These are phyloP conservation scores for Maudiozyma humilis DNA, from an alignment of 1,139 yeast genomes.

Conservation along the genomic window DNA sequence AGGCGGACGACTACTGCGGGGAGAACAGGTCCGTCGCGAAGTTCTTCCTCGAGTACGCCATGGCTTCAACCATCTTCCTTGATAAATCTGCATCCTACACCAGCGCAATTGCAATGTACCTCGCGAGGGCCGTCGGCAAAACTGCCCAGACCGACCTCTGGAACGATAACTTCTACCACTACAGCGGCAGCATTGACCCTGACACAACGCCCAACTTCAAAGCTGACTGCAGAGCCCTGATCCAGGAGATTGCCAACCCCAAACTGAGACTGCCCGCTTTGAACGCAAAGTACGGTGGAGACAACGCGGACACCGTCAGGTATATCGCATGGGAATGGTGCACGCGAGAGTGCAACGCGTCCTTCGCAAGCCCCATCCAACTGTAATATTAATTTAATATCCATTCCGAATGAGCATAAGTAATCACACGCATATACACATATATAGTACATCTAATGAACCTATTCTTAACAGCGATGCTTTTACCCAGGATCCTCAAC, in stretches of 20 bases:
- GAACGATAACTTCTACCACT: conserved; percentile 77
- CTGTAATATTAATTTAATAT: conserved; percentile 8
- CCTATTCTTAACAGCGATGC: not conserved
- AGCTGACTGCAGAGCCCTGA: conserved; percentile 17
- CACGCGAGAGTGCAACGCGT: conserved; percentile 1
- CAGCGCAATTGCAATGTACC: conserved; percentile 90
- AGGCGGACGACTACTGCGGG: conserved; percentile 89
- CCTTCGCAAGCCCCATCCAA: conserved; percentile 9
- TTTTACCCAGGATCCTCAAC: not conserved
- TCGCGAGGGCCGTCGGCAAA: conserved; percentile 56
- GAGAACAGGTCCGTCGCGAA: conserved; percentile 83
- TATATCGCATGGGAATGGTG: conserved; percentile 6
- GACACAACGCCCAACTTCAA: conserved; percentile 18
- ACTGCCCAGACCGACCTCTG: conserved; percentile 58
- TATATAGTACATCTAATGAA: not conserved
- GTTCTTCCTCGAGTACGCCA: conserved; percentile 75
- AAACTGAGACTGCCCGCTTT: conserved; percentile 25
- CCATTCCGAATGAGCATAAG: no score
- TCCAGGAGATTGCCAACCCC: conserved; percentile 23
- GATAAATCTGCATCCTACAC: conserved; percentile 72
- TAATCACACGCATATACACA: not conserved
- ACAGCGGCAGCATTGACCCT: conserved; percentile 58
- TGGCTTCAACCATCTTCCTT: conserved; percentile 71
- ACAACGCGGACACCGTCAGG: conserved; percentile 18
- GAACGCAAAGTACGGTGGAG: conserved; percentile 18